Conservation (phyloP, 768 basidiomycete genomes). For the Lentinula lateritia region DNA sequence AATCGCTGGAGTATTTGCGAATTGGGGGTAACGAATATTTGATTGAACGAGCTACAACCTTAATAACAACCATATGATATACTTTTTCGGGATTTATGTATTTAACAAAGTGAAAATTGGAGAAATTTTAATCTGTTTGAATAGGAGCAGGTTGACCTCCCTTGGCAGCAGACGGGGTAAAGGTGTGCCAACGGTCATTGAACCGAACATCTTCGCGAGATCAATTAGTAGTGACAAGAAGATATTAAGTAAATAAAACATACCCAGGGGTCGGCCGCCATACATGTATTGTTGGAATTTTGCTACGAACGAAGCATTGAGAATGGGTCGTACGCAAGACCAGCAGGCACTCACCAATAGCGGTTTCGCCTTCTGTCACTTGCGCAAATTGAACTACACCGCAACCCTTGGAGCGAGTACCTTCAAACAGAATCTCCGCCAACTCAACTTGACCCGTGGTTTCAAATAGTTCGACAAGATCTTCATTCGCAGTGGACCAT, state of each 20-base stretch:
- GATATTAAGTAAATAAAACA: slow-evolving; percentile 16
- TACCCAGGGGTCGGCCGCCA: slow-evolving; percentile 82
- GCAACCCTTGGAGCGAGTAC: slow-evolving; percentile 87
- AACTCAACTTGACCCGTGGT: slow-evolving; percentile 93
- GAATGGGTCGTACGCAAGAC: not conserved
- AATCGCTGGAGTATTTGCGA: slow-evolving; percentile 34
- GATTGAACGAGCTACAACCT: slow-evolving; percentile 5
- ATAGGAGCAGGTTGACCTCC: slow-evolving; percentile 72
- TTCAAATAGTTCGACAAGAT: slow-evolving; percentile 96
- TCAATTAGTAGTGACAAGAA: not conserved
- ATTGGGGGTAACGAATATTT: slow-evolving; percentile 14
- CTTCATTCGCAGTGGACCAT: slow-evolving; percentile 99
- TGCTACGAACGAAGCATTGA: slow-evolving; percentile 32
- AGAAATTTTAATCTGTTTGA: slow-evolving; percentile 40
- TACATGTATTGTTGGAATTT: slow-evolving; percentile 98
- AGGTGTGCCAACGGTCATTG: slow-evolving; percentile 95
- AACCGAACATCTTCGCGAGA: slow-evolving; percentile 71
- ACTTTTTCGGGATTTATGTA: not conserved
- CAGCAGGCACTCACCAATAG: slow-evolving; percentile 56
- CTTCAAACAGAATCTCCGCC: slow-evolving; percentile 93
- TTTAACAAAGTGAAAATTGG: not conserved
- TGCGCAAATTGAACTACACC: slow-evolving; percentile 95
- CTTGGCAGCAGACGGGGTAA: slow-evolving; percentile 83
- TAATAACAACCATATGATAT: not conserved
- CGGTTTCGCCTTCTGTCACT: slow-evolving; percentile 86